Base-by-base conservation (phyloP, 176 grass and related monocot genomes). In the Cocos nucifera region DNA sequence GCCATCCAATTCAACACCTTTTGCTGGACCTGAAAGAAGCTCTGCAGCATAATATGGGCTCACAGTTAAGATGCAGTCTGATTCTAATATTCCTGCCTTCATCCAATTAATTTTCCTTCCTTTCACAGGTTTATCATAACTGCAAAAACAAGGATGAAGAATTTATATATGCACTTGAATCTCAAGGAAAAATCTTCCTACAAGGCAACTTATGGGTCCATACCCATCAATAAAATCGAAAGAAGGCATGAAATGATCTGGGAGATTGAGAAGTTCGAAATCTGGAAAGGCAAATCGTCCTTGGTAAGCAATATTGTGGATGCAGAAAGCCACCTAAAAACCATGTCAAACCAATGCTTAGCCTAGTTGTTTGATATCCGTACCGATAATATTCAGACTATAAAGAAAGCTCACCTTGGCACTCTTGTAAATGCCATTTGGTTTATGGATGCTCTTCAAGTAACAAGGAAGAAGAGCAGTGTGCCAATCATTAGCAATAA, bases 301-400 rank as follows among this genome's bases (percentile, higher is more conserved):
- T 67, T 96, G 91, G 69, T 96, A 96, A 12, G 83, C 76, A 23
- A 96, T 90, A 77, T 96, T 96, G 80, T 96, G 91, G 80, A 96
- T 96, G 83, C 91, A 96, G 78, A 90, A 96, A 2, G 83, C 83
- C 14, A 90, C 87, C 91, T 96, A 62, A 63, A 48, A 60, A 27
- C 65, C 17, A 15, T 17, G 23, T 51, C 26, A 74, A 16, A 5
- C 26, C 26, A 27, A 27, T 27, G 26, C 26, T 4, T 4, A 27
- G 26, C 26, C 26, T 27, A 27, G 26, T 27, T 27, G 26, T 27
- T 27, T 27, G 26, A 48, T 50, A 64, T 18, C 9, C 57, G 16
- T 27, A 48, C 49, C 12, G 19, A 62, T 53, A 18, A 35, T 27
- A 27, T 27, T 27, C 3, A 27, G 26, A 4, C 26, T 27, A 27